Evolutionary conservation across 495 filamentous ascomycete species (phyloP).

Genomic region (Clohesyomyces aquaticus): DNA sequence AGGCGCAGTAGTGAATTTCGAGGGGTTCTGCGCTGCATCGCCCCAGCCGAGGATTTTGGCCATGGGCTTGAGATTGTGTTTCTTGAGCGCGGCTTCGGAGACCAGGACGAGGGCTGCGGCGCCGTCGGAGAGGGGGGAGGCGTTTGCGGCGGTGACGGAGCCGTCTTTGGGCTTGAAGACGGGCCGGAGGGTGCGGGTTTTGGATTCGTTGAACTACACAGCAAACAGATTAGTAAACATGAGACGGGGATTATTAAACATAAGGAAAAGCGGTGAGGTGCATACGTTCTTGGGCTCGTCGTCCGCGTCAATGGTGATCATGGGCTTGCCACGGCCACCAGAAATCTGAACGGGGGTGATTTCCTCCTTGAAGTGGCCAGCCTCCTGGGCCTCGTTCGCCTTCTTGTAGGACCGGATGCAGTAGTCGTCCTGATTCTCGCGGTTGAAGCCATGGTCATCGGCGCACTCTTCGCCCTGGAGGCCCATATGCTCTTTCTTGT

Average conservation of each 20-base stretch:
- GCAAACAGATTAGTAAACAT: constrained; percentile 21
- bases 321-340: constrained; percentile 87
- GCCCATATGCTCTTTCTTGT: constrained; percentile 93
- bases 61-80: constrained; percentile 84
- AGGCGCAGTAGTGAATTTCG: constrained; percentile 94
- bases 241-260: background rate
- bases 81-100: constrained; percentile 84
- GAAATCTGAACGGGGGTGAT: constrained; percentile 89
- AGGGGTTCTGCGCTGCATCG: constrained; percentile 85
- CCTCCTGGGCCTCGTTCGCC: constrained; percentile 80
- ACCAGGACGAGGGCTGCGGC: constrained; percentile 88
- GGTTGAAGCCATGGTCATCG: constrained; percentile 74
- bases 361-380: constrained; percentile 77
- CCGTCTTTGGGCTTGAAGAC: constrained; percentile 81
- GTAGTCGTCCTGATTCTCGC: constrained; percentile 89
- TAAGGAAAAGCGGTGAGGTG: background rate
- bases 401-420: constrained; percentile 90
- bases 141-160: constrained; percentile 97
- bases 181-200: constrained; percentile 81
- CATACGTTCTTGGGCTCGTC: constrained; percentile 89
- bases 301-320: constrained; percentile 77
- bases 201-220: constrained; percentile 89
- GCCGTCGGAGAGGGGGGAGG: constrained; percentile 92
- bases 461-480: constrained; percentile 90
- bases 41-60: constrained; percentile 97